Evolutionary conservation across 2,329 filamentous ascomycete genomes (phyloP), one percentile per base, ranked within the genome.

Genomic region (Epichloe festucae): DNA sequence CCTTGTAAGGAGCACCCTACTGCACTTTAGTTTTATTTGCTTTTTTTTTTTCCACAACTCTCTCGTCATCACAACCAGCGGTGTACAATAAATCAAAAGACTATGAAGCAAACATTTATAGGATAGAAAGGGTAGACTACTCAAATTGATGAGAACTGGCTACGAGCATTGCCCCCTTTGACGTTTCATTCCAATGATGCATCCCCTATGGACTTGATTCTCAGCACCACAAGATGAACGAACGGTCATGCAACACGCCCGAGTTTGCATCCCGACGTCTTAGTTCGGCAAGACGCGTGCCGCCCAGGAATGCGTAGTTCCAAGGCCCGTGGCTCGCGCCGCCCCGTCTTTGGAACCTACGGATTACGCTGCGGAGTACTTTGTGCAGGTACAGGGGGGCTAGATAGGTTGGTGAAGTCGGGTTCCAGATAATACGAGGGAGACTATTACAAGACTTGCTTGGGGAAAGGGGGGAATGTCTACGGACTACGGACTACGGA

Each of bases 281-380:
- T 11, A 14, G 12, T 5, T 43, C 41, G 21, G 57, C 63, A 59
- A 62, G 62, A 61, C 51, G 57, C 17, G 46, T n/a, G 11, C 17
- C 56, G 62, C 59, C 11, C 31, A 40, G 52, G 42, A 8, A 46
- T 48, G 38, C 34, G 6, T 19, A 42, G 15, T 42, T 21, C 40
- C 17, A 15, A 14, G 41, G 21, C 11, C 41, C 19, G 38, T 40
- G 47, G 42, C 42, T 46, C 42, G 46, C 23, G 46, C 34, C 49
- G 41, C 46, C 35, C 31, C 31, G 47, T n/a, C 35, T 35, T 27
- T 12, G 15, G 17, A 21, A 38, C 14, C 19, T 19, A 43, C 17
- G 17, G 17, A 17, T 17, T 17, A 17, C 21, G 34, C 27, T 38
- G 36, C 23, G 10, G n/a, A 23, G 23, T 27, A 27, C 23, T 27